Percentiles rank a stretch among this genome's conserved stretches.
Evolutionary conservation across 2,329 filamentous ascomycete genomes (phyloP).

Genomic region (Colletotrichum musicola): DNA sequence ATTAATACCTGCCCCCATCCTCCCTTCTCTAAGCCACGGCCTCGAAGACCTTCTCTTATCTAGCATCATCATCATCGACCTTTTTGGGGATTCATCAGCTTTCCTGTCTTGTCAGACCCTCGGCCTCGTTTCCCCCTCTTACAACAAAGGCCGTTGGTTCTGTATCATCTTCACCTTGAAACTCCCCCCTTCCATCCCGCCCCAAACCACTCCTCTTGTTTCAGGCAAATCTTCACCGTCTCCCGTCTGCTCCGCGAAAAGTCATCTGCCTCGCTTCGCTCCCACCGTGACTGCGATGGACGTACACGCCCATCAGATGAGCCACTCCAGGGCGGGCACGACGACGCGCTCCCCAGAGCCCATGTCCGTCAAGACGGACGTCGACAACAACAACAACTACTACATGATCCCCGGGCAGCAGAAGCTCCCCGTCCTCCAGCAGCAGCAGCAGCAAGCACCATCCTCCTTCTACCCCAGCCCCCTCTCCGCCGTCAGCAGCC

Average conservation of each 20-base stretch:
- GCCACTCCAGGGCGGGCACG: not conserved
- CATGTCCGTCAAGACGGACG: conserved; percentile 16
- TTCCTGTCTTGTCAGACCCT: conserved; percentile 15
- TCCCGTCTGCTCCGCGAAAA: not conserved
- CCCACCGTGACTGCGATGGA: conserved; percentile 23
- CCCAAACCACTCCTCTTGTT: conserved; percentile 27
- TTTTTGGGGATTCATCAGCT: not conserved
- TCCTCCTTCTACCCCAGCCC: conserved; percentile 39
- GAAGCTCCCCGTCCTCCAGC: conserved; percentile 16
- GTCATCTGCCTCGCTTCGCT: not conserved
- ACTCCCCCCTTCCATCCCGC: not conserved
- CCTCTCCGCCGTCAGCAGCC: conserved; percentile 22
- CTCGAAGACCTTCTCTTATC: conserved; percentile 14
- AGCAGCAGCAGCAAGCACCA: not conserved
- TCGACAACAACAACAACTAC: conserved; percentile 17
- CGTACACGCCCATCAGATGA: conserved; percentile 22
- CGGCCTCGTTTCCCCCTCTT: conserved; percentile 3
- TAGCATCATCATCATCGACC: conserved; percentile 4
- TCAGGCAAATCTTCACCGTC: conserved; percentile 5
- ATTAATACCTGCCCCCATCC: conserved; percentile 23
- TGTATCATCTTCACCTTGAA: conserved; percentile 21
- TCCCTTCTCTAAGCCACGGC: conserved; percentile 8
- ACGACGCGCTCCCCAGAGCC: conserved; percentile 20
- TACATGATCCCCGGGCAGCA: conserved; percentile 23
- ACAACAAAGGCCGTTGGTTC: conserved; percentile 7